phyloP scores from a whole-genome alignment of 768 basidiomycete species.

The Mycena kentingensis region DNA sequence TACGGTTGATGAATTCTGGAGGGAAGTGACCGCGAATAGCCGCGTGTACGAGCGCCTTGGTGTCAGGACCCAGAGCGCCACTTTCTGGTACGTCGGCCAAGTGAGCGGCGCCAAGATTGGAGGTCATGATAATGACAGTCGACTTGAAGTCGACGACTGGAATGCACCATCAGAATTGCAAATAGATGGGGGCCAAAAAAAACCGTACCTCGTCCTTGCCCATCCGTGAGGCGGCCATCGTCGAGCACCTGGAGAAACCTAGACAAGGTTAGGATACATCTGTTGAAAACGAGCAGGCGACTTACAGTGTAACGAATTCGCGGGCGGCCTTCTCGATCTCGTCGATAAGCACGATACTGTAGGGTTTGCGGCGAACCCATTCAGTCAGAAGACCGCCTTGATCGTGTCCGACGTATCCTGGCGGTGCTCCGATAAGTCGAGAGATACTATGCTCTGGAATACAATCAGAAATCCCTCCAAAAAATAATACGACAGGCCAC shows the following conservation, averaged over 20 bases:
- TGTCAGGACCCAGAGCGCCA: constrained; percentile 54
- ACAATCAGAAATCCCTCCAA: not conserved
- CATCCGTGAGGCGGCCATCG: constrained; percentile 89
- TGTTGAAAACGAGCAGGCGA: not conserved
- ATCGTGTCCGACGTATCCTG: constrained; percentile 92
- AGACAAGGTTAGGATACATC: not conserved
- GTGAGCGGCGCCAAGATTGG: constrained; percentile 82
- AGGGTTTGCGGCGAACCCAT: constrained; percentile 89
- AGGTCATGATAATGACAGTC: constrained; percentile 93
- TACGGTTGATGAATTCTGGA: constrained; percentile 89
- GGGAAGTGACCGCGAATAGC: constrained; percentile 86
- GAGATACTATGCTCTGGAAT: constrained; percentile 46
- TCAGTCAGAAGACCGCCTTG: constrained; percentile 90
- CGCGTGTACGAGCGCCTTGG: constrained; percentile 69
- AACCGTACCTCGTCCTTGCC: constrained; percentile 82
- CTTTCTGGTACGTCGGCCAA: constrained; percentile 77
- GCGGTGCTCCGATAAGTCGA: constrained; percentile 61
- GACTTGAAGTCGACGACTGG: constrained; percentile 80
- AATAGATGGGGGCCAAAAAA: no score
- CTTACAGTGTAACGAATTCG: no score
- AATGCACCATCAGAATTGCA: no score
- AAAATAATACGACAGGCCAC: not conserved
- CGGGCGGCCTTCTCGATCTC: constrained; percentile 91
- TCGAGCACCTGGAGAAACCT: constrained; percentile 79
- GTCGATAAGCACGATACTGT: constrained; percentile 82